A percentile compares a stretch with the other conserved stretches of the same genome.
Conservation (phyloP, 306 rosid species). For the Quillaja saponaria region DNA sequence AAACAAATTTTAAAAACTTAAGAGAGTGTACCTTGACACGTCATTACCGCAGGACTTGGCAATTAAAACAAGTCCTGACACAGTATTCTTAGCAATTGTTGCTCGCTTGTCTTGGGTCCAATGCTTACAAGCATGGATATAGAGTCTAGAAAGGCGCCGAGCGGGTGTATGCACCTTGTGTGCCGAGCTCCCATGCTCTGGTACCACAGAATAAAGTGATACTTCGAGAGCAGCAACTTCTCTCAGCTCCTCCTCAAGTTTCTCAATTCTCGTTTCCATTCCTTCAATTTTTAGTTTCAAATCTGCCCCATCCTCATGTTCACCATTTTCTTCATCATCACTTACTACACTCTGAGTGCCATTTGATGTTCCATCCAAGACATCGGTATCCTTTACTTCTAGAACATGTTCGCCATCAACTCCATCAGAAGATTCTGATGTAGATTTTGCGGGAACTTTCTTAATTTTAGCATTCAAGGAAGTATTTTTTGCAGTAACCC, state of each 20-base stretch:
- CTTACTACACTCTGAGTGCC: constrained; percentile 47
- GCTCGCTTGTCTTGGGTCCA: constrained; percentile 71
- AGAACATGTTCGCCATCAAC: constrained; percentile 53
- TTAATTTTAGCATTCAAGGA: constrained; percentile 40
- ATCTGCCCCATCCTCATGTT: constrained; percentile 39
- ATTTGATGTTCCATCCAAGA: constrained; percentile 54
- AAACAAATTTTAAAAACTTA: constrained; percentile 9
- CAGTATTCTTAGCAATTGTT: constrained; percentile 68
- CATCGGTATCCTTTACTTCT: constrained; percentile 46
- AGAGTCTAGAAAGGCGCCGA: constrained; percentile 91
- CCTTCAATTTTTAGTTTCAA: constrained; percentile 56
- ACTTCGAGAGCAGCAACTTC: constrained; percentile 99
- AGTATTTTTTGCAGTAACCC: constrained; percentile 36
- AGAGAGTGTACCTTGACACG: constrained; percentile 69
- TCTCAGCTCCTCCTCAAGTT: constrained; percentile 92
- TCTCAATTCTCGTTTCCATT: constrained; percentile 78
- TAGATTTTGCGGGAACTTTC: constrained; percentile 44
- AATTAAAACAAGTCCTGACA: constrained; percentile 86
- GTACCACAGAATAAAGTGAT: constrained; percentile 82
- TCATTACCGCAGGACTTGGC: constrained; percentile 95
- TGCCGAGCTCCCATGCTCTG: constrained; percentile 96
- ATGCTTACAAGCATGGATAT: constrained; percentile 82
- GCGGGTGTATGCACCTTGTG: constrained; percentile 99
- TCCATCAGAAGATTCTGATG: constrained; percentile 61
- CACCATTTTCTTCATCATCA: constrained; percentile 53